Conservation (phyloP, 345 rosid species). For the Mercurialis annua region DNA sequence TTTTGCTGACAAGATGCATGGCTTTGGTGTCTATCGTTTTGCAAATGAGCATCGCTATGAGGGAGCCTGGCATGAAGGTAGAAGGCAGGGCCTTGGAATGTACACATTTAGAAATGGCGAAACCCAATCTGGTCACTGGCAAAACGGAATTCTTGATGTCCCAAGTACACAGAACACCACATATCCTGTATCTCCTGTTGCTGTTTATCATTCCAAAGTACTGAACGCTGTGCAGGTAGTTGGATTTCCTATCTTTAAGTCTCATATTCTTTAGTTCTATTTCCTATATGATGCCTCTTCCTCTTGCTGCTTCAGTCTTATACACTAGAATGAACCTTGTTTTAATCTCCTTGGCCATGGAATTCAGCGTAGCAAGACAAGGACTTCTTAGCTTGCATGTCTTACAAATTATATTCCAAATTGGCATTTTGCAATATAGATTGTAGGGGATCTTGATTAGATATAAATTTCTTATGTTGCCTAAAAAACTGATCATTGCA, state of each 20-base stretch:
- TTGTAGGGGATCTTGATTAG: background rate
- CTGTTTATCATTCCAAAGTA: slow-evolving; percentile 84
- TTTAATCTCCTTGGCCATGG: background rate
- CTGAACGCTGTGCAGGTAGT: slow-evolving; percentile 84
- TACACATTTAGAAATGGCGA: slow-evolving; percentile 93
- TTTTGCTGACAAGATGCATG: slow-evolving; percentile 98
- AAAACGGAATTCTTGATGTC: slow-evolving; percentile 75
- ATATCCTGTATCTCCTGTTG: slow-evolving; percentile 62
- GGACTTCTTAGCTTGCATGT: background rate
- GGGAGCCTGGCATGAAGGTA: slow-evolving; percentile 98
- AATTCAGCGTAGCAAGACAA: background rate
- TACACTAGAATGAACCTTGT: background rate
- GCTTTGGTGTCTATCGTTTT: slow-evolving; percentile 80
- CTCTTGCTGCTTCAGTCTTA: background rate
- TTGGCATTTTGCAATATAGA: too few relatives aligned
- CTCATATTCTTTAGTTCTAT: background rate
- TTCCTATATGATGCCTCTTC: background rate
- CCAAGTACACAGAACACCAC: slow-evolving; percentile 73
- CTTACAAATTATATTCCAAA: too few relatives aligned
- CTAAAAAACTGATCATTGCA: background rate
- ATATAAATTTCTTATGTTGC: background rate
- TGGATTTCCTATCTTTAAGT: background rate
- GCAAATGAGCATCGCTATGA: slow-evolving; percentile 92
- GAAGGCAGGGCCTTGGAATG: slow-evolving; percentile 97
- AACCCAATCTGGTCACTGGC: slow-evolving; percentile 96